Evolutionary conservation across 352 stramenopile genomes (phyloP).

Genomic region (Salisapilia sapeloensis): DNA sequence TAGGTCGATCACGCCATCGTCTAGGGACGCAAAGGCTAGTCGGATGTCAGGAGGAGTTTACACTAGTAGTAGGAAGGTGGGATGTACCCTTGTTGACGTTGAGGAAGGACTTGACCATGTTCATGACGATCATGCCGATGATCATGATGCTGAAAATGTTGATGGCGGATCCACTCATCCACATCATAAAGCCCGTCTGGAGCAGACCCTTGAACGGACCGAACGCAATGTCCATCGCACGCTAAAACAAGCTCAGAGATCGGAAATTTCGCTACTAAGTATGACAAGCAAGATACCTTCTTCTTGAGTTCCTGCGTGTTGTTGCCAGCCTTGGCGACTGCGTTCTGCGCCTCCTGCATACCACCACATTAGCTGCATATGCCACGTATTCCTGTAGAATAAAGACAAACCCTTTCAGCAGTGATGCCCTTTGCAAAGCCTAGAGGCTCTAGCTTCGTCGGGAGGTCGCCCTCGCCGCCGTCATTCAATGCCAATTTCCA

Average conservation of each 20-base stretch:
- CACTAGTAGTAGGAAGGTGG: neutral
- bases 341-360: conserved; percentile 22
- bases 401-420: conserved; percentile 22
- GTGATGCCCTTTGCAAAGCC: conserved; percentile 44
- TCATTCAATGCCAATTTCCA: conserved; percentile 68
- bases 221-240: conserved; percentile 82
- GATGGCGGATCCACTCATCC: conserved; percentile 88
- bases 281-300: conserved; percentile 23
- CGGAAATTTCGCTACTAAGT: neutral
- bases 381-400: neutral
- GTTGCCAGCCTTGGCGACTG: conserved; percentile 35
- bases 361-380: neutral
- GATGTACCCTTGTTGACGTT: conserved; percentile 44
- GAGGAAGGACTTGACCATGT: conserved; percentile 83
- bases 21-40: conserved; percentile 58
- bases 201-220: conserved; percentile 85
- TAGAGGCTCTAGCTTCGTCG: conserved; percentile 37
- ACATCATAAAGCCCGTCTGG: conserved; percentile 93
- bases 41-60: neutral
- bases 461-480: conserved; percentile 49
- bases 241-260: conserved; percentile 24
- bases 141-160: conserved; percentile 95
- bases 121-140: conserved; percentile 86
- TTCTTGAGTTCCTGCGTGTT: conserved; percentile 78
- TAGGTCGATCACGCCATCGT: conserved; percentile 65